Percentiles rank a stretch among this genome's conserved stretches.
phyloP scores from a whole-genome alignment of 1,284 basidiomycete species.

The Cutaneotrichosporon sp. region DNA sequence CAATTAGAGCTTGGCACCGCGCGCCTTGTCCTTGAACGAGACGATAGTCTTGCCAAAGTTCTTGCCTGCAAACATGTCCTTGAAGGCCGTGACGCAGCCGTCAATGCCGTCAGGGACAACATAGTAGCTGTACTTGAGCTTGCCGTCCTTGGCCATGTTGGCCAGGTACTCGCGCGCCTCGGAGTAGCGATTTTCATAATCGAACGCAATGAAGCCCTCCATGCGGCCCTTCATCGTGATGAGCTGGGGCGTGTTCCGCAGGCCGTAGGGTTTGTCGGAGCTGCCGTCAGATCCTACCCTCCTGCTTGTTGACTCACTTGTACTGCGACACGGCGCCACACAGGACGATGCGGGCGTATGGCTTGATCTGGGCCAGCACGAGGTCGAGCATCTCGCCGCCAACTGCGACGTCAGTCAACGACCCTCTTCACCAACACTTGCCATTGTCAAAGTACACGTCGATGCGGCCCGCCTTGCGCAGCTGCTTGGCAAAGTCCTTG shows the following conservation, averaged over 20 bases:
- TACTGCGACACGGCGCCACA: constrained; percentile 63
- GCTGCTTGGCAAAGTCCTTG: constrained; percentile 60
- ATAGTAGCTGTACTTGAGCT: constrained; percentile 74
- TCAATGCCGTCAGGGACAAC: constrained; percentile 61
- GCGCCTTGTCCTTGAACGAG: constrained; percentile 2
- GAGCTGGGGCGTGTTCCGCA: constrained; percentile 52
- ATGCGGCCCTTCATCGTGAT: constrained; percentile 60
- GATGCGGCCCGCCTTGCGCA: constrained; percentile 52
- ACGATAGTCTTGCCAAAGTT: constrained; percentile 70
- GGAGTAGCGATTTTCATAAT: constrained; percentile 54
- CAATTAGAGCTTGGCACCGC: constrained; percentile 7
- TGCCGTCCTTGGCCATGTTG: constrained; percentile 57
- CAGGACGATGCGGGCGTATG: constrained; percentile 68
- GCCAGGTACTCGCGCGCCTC: constrained; percentile 52
- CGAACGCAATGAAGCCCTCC: constrained; percentile 59
- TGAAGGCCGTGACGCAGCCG: constrained; percentile 62
- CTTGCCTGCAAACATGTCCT: constrained; percentile 67
- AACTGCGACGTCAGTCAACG: constrained; percentile 48
- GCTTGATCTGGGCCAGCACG: constrained; percentile 65
- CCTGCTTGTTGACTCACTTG: constrained; percentile 7
- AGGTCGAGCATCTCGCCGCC: constrained; percentile 70
- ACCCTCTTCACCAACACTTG: constrained; percentile 17
- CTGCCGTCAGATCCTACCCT: background rate
- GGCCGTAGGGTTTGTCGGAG: constrained; percentile 31
- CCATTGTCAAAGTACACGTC: constrained; percentile 84